Base-by-base conservation (phyloP, 2,329 filamentous ascomycete species). In the Paraphaeosphaeria minitans region DNA sequence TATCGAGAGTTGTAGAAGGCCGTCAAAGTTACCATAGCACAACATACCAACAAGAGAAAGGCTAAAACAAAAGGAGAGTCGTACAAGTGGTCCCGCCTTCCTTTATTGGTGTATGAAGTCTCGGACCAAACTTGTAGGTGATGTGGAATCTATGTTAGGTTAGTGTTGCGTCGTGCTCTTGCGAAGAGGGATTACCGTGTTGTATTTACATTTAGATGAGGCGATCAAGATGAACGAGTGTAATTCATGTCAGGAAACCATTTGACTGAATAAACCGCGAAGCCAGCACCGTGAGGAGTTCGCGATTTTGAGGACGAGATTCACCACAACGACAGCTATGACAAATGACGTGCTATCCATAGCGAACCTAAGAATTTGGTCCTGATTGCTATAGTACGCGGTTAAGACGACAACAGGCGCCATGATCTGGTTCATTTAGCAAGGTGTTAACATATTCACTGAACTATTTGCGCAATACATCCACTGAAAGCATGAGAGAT, bases 301-400 rank as follows among this genome's bases (percentile, higher is more conserved):
- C 1, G 46, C 35, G 8, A 53, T 9, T 21, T 41, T 53, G 12
- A 65, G 21, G 2, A 27, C 35, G 24, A 50, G 24, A 12, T 59
- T 56, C 9, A 63, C 13, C 2, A 61, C 13, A 8, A 53, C 8
- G 6, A 62, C 39, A 7, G 49, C 54, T 2, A 58, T 22, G 1
- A 60, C 8, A 45, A 66, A 64, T 1, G 45, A 55, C 13, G 29
- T 56, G 1, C 53, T n/a, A 27, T 58, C 61, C 24, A 59, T 49
- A 1, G 56, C 45, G 29, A 66, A 66, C 0, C 46, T 27, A 21
- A 67, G 61, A 1, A 65, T 58, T 4, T 53, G 50, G 27, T 55
- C 45, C 22, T 64, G 59, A 1, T 59, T 59, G 21, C 62, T 48
- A 24, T 65, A 67, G 22, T 62, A 63, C 8, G 59, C 59, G 13